A percentile compares a stretch with the other conserved stretches of the same genome.
These are phyloP conservation scores for Cardiosporidium cionae DNA, from an alignment of 169 alveolate genomes.

Conservation along the genomic window DNA sequence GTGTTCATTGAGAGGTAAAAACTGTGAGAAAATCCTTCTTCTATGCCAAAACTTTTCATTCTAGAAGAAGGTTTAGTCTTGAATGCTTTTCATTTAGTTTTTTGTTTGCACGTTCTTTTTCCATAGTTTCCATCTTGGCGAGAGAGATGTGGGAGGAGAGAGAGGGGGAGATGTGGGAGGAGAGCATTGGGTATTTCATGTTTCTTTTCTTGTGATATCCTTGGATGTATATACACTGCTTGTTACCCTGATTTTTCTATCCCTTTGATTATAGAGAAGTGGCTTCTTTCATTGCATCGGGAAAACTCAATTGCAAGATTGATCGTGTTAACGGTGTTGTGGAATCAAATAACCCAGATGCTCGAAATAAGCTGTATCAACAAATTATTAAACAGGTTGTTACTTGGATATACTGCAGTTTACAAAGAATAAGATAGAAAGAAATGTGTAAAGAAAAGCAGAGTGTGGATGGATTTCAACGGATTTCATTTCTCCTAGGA, in stretches of 20 bases:
- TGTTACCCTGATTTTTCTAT: background rate
- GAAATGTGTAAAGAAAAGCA: background rate
- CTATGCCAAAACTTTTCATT: background rate
- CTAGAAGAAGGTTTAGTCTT: background rate
- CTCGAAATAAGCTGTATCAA: conserved; percentile 68
- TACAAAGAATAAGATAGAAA: background rate
- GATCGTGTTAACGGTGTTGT: conserved; percentile 89
- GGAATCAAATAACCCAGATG: conserved; percentile 80
- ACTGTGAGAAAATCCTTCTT: background rate
- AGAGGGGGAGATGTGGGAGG: background rate
- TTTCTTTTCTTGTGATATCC: background rate
- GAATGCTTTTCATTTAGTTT: background rate
- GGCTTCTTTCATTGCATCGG: conserved; percentile 78
- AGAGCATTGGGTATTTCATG: no score
- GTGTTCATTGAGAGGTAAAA: conserved; percentile 75
- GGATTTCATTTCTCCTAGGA: background rate
- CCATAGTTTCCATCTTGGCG: background rate
- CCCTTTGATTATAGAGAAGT: conserved; percentile 54
- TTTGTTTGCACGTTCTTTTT: background rate
- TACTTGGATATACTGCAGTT: background rate
- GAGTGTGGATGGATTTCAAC: background rate
- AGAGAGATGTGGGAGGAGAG: background rate
- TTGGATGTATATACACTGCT: background rate
- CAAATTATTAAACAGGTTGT: conserved; percentile 66
- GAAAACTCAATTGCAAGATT: conserved; percentile 84